Evolutionary conservation across 495 filamentous ascomycete genomes (phyloP), one percentile per base, ranked within the genome.

Genomic region (Penicillium paxilli): DNA sequence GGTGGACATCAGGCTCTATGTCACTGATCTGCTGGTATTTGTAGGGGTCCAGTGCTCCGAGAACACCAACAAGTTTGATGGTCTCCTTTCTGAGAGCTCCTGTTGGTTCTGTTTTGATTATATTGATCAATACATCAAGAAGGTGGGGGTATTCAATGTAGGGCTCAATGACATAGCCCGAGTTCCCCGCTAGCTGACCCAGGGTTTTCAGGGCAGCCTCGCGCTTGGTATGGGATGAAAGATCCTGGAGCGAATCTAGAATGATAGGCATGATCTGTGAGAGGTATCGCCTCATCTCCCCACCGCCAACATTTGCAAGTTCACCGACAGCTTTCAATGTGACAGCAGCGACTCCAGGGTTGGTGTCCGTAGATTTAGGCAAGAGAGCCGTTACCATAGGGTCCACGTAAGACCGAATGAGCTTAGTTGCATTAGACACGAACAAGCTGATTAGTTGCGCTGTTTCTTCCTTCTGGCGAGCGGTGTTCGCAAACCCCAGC

Each of bases 31-130:
- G 75, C 55, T 97, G 93, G 68, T 98, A 90, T 62, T 91, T 95
- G 71, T 99, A 97, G 1, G 94, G 94, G 63, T 98, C 94, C 32
- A 98, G 72, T 33, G 94, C 94, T 47, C 94, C 94, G n/a, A 99
- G 78, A 45, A 96, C 96, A 60, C 94, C 94, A 74, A 99, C 86
- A 5, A 99, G 72, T 54, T 96, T 96, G 60, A 98, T 96, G 0
- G 94, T 96, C 70, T 96, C 95, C 58, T 93, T 91, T 14, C 94
- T 81, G 23, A 98, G 72, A 9, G 86, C 81, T 3, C 89, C 90
- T 46, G 93, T 89, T 33, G 86, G 83, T 63, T 98, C 94, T 12
- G 87, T 88, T 65, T 93, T 89, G 59, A 96, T 93, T 66, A 98
- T 97, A 58, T 87, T 90, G 57, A 96, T 90, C 35, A 99, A 79